Conservation (phyloP, 2,329 filamentous ascomycete species). For the Botrytis sinoallii region DNA sequence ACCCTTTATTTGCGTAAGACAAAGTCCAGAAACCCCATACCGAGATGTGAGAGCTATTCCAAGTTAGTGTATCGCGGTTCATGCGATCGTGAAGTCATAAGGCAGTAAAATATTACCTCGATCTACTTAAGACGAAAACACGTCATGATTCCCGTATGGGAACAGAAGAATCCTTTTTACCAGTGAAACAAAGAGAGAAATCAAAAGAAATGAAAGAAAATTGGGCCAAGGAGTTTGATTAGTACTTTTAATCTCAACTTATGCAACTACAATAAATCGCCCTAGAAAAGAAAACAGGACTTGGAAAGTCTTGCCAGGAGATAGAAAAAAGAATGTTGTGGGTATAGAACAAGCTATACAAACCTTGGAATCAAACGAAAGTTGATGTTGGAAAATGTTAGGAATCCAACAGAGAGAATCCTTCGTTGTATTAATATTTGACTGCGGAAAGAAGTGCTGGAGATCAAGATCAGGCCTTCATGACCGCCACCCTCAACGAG, state of each 20-base stretch:
- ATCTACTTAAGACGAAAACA: neutral
- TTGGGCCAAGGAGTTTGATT: no score
- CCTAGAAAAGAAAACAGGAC: neutral
- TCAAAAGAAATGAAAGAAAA: neutral
- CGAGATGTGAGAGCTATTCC: neutral
- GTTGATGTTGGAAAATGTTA: neutral
- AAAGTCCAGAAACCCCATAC: neutral
- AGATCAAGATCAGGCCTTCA: neutral
- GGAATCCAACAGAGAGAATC: constrained; percentile 1
- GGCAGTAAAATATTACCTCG: neutral
- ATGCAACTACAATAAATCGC: neutral
- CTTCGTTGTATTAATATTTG: neutral
- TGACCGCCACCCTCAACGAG: neutral
- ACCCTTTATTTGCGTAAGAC: neutral
- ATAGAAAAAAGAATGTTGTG: neutral
- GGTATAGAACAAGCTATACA: neutral
- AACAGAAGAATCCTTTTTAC: neutral
- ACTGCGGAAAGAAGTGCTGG: neutral
- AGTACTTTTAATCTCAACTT: neutral
- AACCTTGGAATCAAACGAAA: neutral
- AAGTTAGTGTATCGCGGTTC: neutral
- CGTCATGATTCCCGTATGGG: neutral
- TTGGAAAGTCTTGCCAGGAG: neutral
- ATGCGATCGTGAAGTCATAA: neutral
- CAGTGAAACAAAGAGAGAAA: neutral